Percentiles rank a stretch among this genome's conserved stretches.
phyloP scores from a whole-genome alignment of 2,329 filamentous ascomycete species.

The Teratosphaeria zuluensis region DNA sequence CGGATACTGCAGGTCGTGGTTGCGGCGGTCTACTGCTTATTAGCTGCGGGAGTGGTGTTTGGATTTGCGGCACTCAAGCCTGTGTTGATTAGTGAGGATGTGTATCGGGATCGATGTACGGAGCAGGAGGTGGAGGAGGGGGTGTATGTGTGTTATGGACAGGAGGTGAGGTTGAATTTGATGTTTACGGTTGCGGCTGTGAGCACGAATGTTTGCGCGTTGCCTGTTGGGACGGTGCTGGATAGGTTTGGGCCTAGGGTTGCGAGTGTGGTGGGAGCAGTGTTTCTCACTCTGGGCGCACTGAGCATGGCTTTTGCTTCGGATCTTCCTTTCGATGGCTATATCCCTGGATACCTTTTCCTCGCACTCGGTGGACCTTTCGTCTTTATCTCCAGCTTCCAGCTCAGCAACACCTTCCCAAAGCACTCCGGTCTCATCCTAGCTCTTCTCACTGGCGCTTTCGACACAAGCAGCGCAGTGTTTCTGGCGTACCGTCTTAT shows the following conservation, averaged over 20 bases:
- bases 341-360: conserved; percentile 39
- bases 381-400: conserved; percentile 42
- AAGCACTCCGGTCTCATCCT: conserved; percentile 39
- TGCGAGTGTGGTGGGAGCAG: conserved; percentile 59
- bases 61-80: conserved; percentile 79
- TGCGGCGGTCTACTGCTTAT: conserved; percentile 62
- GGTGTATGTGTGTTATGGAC: conserved; percentile 46
- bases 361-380: conserved; percentile 41
- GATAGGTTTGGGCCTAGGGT: conserved; percentile 73
- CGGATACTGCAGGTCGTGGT: conserved; percentile 48
- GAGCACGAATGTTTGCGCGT: conserved; percentile 73
- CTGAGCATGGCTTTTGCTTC: conserved; percentile 60
- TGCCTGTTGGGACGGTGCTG: conserved; percentile 75
- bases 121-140: conserved; percentile 39
- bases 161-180: conserved; percentile 60
- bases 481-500: conserved; percentile 40
- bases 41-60: conserved; percentile 72
- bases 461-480: conserved; percentile 36
- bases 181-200: conserved; percentile 90
- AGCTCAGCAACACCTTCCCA: conserved; percentile 41
- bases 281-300: conserved; percentile 59
- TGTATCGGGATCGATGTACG: conserved; percentile 57
- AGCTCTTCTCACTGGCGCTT: conserved; percentile 40
- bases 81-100: conserved; percentile 61
- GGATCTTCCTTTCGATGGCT: conserved; percentile 57